Percentiles rank a stretch among this genome's conserved stretches.
These are phyloP conservation scores for Chytridium lagenaria DNA, from an alignment of 371 early-diverging fungal genomes.

Conservation along the genomic window DNA sequence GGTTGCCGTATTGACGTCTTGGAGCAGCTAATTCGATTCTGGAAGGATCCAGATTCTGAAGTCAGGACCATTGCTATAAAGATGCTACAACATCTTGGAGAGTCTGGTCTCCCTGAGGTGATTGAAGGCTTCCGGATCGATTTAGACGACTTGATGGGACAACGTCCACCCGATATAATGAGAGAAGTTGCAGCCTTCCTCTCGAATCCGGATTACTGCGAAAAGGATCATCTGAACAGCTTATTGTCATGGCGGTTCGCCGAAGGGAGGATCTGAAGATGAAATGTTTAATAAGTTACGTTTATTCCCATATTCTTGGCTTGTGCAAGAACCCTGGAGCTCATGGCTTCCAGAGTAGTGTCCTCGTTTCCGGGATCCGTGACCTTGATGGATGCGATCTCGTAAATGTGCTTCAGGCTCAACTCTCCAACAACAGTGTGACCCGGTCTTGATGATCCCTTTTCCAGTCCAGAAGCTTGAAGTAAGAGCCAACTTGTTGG, in stretches of 20 bases:
- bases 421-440: conserved; percentile 78
- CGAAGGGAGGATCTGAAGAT: conserved; percentile 13
- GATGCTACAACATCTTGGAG: conserved; percentile 49
- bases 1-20: conserved; percentile 39
- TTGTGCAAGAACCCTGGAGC: conserved; percentile 77
- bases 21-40: conserved; percentile 45
- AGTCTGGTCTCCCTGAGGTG: conserved; percentile 49
- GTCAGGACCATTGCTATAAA: conserved; percentile 54
- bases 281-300: conserved; percentile 67
- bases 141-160: not conserved
- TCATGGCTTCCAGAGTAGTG: conserved; percentile 72
- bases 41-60: conserved; percentile 59
- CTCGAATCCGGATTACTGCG: conserved; percentile 51
- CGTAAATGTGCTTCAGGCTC: conserved; percentile 91
- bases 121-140: conserved; percentile 40
- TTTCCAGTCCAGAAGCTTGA: conserved; percentile 86
- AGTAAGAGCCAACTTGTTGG: conserved; percentile 89
- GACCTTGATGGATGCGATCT: conserved; percentile 91
- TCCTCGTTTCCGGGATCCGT: conserved; percentile 80
- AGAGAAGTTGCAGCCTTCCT: conserved; percentile 48
- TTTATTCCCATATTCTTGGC: conserved; percentile 87
- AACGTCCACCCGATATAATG: conserved; percentile 44
- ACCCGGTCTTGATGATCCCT: conserved; percentile 78
- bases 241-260: conserved; percentile 56
- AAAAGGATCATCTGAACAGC: conserved; percentile 54